Evolutionary conservation across 345 rosid genomes (phyloP).

Genomic region (Gossypium anomalum): DNA sequence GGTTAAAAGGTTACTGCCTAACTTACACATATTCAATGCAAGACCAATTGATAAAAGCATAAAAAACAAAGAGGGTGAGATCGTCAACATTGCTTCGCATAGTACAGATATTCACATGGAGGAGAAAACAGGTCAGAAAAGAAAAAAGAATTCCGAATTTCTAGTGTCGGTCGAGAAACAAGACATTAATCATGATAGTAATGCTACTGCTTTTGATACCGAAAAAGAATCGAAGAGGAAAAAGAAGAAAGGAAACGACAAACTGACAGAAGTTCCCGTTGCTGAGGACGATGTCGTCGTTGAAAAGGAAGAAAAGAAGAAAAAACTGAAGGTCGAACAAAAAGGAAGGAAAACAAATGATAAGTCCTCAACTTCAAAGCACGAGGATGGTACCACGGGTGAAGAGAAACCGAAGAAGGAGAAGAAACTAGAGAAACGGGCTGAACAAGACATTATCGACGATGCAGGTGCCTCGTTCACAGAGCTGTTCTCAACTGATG

Average conservation of each 20-base stretch:
- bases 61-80: slow-evolving; percentile 26
- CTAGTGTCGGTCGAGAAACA: slow-evolving; percentile 9
- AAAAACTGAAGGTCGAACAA: slow-evolving; percentile 25
- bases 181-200: slow-evolving; percentile 4
- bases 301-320: slow-evolving; percentile 31
- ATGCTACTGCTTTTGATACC: not conserved
- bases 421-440: slow-evolving; percentile 32
- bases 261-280: slow-evolving; percentile 19
- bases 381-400: not conserved
- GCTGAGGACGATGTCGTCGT: not conserved
- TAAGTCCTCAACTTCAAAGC: slow-evolving; percentile 7
- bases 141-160: slow-evolving; percentile 26
- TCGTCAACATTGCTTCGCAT: slow-evolving; percentile 17
- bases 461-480: slow-evolving; percentile 54
- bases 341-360: slow-evolving; percentile 22
- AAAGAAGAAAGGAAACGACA: slow-evolving; percentile 22
- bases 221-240: slow-evolving; percentile 29
- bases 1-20: slow-evolving; percentile 50
- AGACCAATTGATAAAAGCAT: slow-evolving; percentile 47
- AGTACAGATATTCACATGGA: slow-evolving; percentile 22
- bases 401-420: slow-evolving; percentile 26
- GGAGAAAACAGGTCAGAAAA: slow-evolving; percentile 17
- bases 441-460: slow-evolving; percentile 53
- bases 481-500: slow-evolving; percentile 40
- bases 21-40: slow-evolving; percentile 72